phyloP scores from a whole-genome alignment of 2,329 filamentous ascomycete genomes.

The Ophiocordyceps sinensis region DNA sequence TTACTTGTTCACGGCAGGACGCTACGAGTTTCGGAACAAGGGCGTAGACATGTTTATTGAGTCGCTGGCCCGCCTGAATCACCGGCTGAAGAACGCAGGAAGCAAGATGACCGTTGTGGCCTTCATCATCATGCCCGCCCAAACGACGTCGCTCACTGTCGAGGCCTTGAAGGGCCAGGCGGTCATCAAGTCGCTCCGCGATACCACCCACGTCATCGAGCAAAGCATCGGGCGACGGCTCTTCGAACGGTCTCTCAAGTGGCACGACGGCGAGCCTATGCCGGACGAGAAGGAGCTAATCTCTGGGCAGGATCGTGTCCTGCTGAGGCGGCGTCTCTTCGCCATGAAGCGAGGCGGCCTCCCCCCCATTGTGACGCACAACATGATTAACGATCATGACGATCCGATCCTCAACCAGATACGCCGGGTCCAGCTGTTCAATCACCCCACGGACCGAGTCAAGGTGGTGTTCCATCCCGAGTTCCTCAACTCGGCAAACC shows the following conservation, averaged over 20 bases:
- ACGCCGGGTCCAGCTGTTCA: slow-evolving; percentile 90
- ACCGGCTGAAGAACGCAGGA: slow-evolving; percentile 69
- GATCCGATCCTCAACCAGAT: slow-evolving; percentile 95
- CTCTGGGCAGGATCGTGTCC: slow-evolving; percentile 78
- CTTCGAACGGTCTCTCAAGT: slow-evolving; percentile 85
- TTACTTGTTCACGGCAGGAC: slow-evolving; percentile 93
- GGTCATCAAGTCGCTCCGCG: slow-evolving; percentile 88
- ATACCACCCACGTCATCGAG: slow-evolving; percentile 88
- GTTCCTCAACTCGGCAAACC: slow-evolving; percentile 91
- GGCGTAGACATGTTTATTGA: slow-evolving; percentile 99
- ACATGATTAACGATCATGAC: slow-evolving; percentile 89
- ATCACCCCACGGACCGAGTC: slow-evolving; percentile 85
- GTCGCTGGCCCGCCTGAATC: slow-evolving; percentile 84
- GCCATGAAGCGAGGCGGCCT: slow-evolving; percentile 89
- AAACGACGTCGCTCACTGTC: slow-evolving; percentile 87
- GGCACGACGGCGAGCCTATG: slow-evolving; percentile 87
- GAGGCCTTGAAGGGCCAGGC: slow-evolving; percentile 94
- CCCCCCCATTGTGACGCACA: slow-evolving; percentile 94
- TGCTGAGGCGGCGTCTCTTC: slow-evolving; percentile 81
- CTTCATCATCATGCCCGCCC: slow-evolving; percentile 97
- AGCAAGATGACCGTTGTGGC: slow-evolving; percentile 92
- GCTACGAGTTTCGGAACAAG: slow-evolving; percentile 97
- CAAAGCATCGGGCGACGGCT: slow-evolving; percentile 83
- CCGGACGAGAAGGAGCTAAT: slow-evolving; percentile 96
- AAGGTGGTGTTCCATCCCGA: slow-evolving; percentile 98